These are phyloP conservation scores for Cordyceps pruinosa DNA, from an alignment of 2,329 filamentous ascomycete species.

Conservation along the genomic window DNA sequence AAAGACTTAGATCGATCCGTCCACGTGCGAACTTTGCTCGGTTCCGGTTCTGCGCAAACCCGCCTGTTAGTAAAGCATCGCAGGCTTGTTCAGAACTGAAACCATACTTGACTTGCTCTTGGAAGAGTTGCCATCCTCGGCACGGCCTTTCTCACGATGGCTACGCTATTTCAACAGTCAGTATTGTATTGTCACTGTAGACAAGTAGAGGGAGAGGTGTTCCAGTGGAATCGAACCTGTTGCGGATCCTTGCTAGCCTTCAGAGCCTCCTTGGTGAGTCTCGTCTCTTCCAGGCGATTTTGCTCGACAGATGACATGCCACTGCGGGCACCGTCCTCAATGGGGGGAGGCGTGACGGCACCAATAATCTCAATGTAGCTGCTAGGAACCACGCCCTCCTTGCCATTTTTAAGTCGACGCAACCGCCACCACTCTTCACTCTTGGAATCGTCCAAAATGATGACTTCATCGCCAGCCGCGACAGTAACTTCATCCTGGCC, in stretches of 20 bases:
- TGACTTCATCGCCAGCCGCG: conserved; percentile 79
- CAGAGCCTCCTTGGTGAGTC: conserved; percentile 72
- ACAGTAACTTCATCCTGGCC: conserved; percentile 96
- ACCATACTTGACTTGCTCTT: conserved; percentile 65
- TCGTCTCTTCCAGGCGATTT: conserved; percentile 70
- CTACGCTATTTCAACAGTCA: conserved; percentile 66
- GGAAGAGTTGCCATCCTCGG: conserved; percentile 45
- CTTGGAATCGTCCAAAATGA: conserved; percentile 81
- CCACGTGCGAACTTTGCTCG: conserved; percentile 80
- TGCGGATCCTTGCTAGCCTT: conserved; percentile 52
- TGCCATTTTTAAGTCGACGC: conserved; percentile 79
- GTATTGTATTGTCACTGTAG: conserved; percentile 39
- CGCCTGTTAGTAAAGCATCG: conserved; percentile 4
- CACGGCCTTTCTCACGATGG: conserved; percentile 59
- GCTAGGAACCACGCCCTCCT: conserved; percentile 92
- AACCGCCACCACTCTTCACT: conserved; percentile 99
- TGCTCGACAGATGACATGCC: conserved; percentile 66
- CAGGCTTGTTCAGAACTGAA: not conserved
- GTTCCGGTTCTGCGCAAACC: conserved; percentile 62
- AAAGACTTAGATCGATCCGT: conserved; percentile 93
- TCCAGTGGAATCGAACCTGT: conserved; percentile 63
- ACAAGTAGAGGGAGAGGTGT: conserved; percentile 29
- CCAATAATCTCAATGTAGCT: conserved; percentile 91
- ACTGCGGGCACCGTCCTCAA: conserved; percentile 44
- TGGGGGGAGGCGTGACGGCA: conserved; percentile 44